Evolutionary conservation across 257 asterid genomes (phyloP).

Genomic region (Paulownia fortunei): DNA sequence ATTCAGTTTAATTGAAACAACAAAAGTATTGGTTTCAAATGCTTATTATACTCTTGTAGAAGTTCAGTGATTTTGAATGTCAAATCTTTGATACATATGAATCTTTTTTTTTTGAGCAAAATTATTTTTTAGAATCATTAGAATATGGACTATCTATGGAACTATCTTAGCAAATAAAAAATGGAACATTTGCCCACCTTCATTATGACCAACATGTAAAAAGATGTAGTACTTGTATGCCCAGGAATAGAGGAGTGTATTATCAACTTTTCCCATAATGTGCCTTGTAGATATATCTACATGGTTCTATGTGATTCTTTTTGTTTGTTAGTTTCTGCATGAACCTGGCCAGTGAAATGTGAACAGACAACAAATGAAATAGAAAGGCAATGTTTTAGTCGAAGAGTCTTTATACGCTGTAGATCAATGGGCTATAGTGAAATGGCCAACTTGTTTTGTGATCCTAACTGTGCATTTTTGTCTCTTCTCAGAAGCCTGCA

Average conservation of each 20-base stretch:
- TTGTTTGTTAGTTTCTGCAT: slow-evolving; percentile 1
- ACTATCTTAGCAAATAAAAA: slow-evolving; percentile 3
- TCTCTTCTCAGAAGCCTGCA: slow-evolving; percentile 79
- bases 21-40: not conserved
- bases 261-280: not conserved
- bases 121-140: not conserved
- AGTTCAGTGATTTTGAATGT: not conserved
- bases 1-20: not conserved
- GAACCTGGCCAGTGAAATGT: too few relatives aligned
- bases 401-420: too few relatives aligned
- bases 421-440: too few relatives aligned
- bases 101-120: not conserved
- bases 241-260: not conserved
- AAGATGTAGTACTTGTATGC: slow-evolving; percentile 3
- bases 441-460: slow-evolving; percentile 3
- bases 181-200: not conserved
- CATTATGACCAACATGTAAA: not conserved
- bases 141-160: not conserved
- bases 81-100: not conserved
- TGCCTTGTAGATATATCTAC: not conserved
- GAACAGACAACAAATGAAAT: too few relatives aligned
- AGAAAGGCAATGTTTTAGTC: too few relatives aligned
- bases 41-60: not conserved
- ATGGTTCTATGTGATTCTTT: not conserved
- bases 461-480: slow-evolving; percentile 6